Conservation (phyloP, 495 filamentous ascomycete genomes). For the Platismatia glauca region DNA sequence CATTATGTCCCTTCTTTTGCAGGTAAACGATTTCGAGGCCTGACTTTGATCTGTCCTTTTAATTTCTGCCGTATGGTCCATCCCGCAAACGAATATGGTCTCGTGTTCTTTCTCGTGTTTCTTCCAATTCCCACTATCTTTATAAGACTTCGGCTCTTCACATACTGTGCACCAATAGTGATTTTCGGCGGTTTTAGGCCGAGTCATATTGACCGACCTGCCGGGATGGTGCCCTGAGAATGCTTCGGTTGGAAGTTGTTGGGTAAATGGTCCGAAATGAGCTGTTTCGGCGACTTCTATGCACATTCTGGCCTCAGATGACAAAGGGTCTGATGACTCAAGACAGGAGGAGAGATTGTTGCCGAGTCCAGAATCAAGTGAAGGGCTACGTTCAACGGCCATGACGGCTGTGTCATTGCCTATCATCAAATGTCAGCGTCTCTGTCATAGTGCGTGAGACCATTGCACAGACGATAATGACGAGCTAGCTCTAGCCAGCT, state of each 20-base stretch:
- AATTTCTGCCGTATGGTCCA: not conserved
- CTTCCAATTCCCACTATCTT: conserved; percentile 7
- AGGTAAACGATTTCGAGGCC: not conserved
- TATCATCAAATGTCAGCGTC: not conserved
- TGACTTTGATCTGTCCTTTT: not conserved
- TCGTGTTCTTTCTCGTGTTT: conserved; percentile 13
- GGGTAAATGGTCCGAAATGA: not conserved
- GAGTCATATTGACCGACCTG: not conserved
- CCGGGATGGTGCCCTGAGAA: no score
- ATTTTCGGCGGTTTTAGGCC: not conserved
- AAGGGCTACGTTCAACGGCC: not conserved
- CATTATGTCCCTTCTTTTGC: conserved; percentile 8
- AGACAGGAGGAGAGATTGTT: not conserved
- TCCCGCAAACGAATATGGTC: not conserved
- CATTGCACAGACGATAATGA: not conserved
- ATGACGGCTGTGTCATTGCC: not conserved
- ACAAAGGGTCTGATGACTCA: not conserved
- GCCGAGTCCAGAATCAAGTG: not conserved
- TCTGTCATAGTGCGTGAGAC: not conserved
- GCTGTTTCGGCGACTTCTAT: not conserved
- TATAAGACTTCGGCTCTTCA: not conserved
- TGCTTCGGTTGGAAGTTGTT: not conserved
- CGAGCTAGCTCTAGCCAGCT: not conserved
- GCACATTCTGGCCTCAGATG: not conserved
- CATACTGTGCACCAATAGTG: conserved; percentile 11